phyloP scores from a whole-genome alignment of 2,329 filamentous ascomycete genomes.

The Davidsoniella virescens region DNA sequence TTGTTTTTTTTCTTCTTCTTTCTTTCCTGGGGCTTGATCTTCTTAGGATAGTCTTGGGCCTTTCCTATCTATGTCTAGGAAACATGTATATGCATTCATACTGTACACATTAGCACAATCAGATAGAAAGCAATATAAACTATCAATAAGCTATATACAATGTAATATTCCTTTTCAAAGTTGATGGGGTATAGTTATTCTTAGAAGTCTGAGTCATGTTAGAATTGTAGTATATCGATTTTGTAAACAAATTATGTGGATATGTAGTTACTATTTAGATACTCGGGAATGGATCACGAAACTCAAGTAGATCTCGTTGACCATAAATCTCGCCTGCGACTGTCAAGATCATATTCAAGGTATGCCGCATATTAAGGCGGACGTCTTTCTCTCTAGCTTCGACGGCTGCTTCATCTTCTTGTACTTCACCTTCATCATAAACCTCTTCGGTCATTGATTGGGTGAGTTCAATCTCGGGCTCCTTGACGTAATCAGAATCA shows the following conservation, averaged over 20 bases:
- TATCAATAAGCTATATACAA: no score
- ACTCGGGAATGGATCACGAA: constrained; percentile 44
- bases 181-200: not conserved
- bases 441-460: constrained; percentile 2
- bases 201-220: no score
- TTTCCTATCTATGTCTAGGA: no score
- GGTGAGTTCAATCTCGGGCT: constrained; percentile 19
- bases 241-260: not conserved
- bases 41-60: not conserved
- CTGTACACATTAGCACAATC: no score
- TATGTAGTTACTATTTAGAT: constrained; percentile 18
- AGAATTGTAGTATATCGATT: no score
- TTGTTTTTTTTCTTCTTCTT: not conserved
- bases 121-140: no score
- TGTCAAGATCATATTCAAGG: constrained; percentile 82
- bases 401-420: constrained; percentile 15
- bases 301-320: constrained; percentile 69
- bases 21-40: not conserved
- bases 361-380: constrained; percentile 43
- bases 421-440: constrained; percentile 18
- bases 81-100: no score
- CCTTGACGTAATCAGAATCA: constrained; percentile 15
- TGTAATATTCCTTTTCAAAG: no score
- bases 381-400: constrained; percentile 20
- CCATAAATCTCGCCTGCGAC: constrained; percentile 80